Conservation (phyloP, 768 basidiomycete genomes). For the Auricularia auricula-judae region DNA sequence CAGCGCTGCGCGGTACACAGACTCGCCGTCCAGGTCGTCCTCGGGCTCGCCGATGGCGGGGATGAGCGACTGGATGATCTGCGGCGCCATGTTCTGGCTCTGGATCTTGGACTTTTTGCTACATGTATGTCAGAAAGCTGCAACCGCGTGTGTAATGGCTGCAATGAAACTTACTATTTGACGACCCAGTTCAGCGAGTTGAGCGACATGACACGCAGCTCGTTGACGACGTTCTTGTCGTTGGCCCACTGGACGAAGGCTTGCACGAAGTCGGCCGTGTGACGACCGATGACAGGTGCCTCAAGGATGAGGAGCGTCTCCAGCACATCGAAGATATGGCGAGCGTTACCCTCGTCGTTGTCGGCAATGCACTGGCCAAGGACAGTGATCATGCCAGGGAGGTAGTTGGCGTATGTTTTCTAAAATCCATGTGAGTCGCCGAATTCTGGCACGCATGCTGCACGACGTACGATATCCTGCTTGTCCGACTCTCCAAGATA, state of each 20-base stretch:
- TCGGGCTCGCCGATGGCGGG: conserved; percentile 90
- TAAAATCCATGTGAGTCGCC: conserved; percentile 17
- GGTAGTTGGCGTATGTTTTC: conserved; percentile 79
- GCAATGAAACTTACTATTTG: conserved; percentile 56
- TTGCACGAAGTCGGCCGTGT: conserved; percentile 75
- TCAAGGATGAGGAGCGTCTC: conserved; percentile 95
- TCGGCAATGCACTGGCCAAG: conserved; percentile 73
- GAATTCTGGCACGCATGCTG: neutral
- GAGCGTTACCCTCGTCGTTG: conserved; percentile 69
- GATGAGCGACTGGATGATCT: conserved; percentile 85
- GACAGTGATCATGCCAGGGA: conserved; percentile 83
- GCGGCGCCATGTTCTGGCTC: conserved; percentile 66
- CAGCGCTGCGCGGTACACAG: conserved; percentile 45
- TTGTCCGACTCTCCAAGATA: conserved; percentile 87
- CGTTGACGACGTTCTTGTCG: conserved; percentile 62
- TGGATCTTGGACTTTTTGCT: conserved; percentile 97
- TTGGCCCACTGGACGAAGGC: conserved; percentile 82
- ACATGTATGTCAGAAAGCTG: conserved; percentile 3
- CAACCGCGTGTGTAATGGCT: no score
- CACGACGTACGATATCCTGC: conserved; percentile 58
- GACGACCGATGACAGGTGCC: conserved; percentile 82
- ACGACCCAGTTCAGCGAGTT: conserved; percentile 96
- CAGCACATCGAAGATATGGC: conserved; percentile 88
- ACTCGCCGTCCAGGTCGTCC: conserved; percentile 91
- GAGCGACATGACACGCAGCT: conserved; percentile 79